Conservation (phyloP, 176 grass and related monocot species). For the Hyparrhenia diplandra region DNA sequence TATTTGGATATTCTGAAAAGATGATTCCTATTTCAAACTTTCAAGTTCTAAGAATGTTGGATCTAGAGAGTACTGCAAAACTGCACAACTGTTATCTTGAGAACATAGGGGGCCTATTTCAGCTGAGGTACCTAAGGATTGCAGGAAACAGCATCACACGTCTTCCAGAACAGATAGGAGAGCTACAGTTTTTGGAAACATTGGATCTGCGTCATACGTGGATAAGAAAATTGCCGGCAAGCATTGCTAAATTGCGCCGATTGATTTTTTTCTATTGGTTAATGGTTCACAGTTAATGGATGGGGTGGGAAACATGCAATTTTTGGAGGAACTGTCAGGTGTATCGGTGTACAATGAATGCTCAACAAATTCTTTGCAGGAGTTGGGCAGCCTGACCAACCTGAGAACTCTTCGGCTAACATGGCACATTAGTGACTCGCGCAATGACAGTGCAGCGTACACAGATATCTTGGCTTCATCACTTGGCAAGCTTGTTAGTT, state of each 20-base stretch:
- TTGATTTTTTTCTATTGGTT: background rate
- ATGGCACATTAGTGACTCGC: background rate
- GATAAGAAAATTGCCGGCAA: conserved; percentile 20
- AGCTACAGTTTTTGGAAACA: conserved; percentile 28
- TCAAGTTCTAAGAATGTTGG: conserved; percentile 8
- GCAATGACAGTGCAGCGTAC: background rate
- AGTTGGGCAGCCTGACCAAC: background rate
- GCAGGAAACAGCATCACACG: background rate
- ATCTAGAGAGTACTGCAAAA: conserved; percentile 4
- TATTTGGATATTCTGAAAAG: conserved; percentile 25
- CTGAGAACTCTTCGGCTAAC: background rate
- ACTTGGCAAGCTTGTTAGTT: background rate
- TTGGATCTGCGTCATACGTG: conserved; percentile 11
- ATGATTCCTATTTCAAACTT: conserved; percentile 19
- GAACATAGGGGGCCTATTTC: background rate
- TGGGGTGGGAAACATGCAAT: background rate
- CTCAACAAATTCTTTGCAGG: background rate
- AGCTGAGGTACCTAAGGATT: no score
- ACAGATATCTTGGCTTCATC: background rate
- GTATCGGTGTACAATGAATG: background rate
- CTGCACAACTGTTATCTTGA: background rate
- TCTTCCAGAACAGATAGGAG: conserved; percentile 18
- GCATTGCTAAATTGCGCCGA: background rate
- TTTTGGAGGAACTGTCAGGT: background rate
- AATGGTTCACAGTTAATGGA: background rate